Conservation (phyloP, 2,329 filamentous ascomycete genomes). For the Macrophomina pseudophaseolina region DNA sequence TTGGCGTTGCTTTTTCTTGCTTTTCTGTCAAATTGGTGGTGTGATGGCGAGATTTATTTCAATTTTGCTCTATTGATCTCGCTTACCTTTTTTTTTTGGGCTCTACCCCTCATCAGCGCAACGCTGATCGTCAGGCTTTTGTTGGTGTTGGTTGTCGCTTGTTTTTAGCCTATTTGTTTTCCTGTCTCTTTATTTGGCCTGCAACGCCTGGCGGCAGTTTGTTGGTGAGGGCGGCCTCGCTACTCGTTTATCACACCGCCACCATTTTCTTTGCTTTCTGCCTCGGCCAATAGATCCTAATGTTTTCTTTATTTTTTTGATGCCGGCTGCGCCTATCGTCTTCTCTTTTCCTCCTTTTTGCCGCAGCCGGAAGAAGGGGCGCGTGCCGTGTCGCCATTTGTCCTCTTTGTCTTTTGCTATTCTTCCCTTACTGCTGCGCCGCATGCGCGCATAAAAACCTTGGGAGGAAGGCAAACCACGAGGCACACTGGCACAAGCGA, state of each 20-base stretch:
- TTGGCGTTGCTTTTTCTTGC: not conserved
- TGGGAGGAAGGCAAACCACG: not conserved
- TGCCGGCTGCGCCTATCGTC: no score
- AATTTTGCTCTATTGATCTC: not conserved
- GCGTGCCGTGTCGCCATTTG: not conserved
- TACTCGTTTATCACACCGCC: not conserved
- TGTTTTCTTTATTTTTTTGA: not conserved
- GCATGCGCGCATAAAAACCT: not conserved
- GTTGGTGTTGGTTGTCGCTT: not conserved
- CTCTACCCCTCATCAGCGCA: not conserved
- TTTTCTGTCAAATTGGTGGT: not conserved
- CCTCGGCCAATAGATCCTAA: not conserved
- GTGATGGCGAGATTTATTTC: not conserved
- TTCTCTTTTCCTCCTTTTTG: not conserved
- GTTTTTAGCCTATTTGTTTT: conserved; percentile 3
- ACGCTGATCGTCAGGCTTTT: not conserved
- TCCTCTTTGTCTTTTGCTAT: not conserved
- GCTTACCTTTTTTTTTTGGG: not conserved
- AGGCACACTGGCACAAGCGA: no score
- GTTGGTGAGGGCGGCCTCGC: not conserved
- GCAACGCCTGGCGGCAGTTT: not conserved
- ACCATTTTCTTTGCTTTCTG: not conserved
- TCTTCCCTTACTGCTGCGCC: not conserved
- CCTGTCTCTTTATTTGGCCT: not conserved
- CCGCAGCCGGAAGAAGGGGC: not conserved